These are phyloP conservation scores for Neofusicoccum ribis DNA, from an alignment of 2,329 filamentous ascomycete species.

Conservation along the genomic window DNA sequence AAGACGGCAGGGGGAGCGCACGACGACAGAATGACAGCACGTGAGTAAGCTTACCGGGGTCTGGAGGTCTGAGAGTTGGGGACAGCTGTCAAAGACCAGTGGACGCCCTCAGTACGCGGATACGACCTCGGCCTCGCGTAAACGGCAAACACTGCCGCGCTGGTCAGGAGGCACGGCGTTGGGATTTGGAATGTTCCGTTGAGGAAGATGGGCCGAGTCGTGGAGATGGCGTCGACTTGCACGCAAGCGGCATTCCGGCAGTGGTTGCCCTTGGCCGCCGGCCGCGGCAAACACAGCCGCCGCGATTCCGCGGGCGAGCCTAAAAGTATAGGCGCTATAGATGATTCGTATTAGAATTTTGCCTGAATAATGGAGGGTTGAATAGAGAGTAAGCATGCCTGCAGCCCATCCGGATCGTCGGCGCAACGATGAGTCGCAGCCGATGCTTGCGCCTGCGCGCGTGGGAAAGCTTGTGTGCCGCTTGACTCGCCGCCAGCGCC, in stretches of 20 bases:
- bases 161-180: constrained; percentile 1
- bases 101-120: not conserved
- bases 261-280: not conserved
- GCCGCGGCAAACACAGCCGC: not conserved
- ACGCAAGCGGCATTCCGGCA: not conserved
- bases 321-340: not conserved
- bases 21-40: not conserved
- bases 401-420: constrained; percentile 9
- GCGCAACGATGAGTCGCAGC: constrained; percentile 8
- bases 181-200: constrained; percentile 17
- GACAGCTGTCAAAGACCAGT: not conserved
- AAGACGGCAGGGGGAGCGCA: not conserved
- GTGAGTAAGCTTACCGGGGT: not conserved
- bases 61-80: not conserved
- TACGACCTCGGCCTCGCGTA: constrained; percentile 8
- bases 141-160: not conserved
- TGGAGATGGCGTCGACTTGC: constrained; percentile 8
- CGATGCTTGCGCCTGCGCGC: not conserved
- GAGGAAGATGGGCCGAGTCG: constrained; percentile 8
- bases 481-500: constrained; percentile 6
- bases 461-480: constrained; percentile 15
- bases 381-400: constrained; percentile 7
- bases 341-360: not conserved
- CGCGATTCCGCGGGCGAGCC: not conserved
- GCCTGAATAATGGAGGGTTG: not conserved